Conservation (phyloP, 2,329 filamentous ascomycete species). For the Aureobasidium sp. region DNA sequence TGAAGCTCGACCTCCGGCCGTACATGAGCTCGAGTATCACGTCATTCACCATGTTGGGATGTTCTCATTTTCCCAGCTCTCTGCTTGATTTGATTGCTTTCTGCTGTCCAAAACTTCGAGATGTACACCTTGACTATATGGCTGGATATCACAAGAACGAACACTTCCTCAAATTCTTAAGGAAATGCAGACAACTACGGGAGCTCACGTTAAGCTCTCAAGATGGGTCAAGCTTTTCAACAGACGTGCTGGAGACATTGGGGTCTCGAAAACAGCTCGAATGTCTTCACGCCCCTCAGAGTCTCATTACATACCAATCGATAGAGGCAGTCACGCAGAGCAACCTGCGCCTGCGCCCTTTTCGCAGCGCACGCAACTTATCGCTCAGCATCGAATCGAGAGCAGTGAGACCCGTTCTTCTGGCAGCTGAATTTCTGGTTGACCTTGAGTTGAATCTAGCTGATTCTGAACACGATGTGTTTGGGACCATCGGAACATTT, state of each 20-base stretch:
- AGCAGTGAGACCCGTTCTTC: not conserved
- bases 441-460: not conserved
- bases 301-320: not conserved
- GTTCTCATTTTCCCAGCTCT: not conserved
- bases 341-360: not conserved
- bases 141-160: not conserved
- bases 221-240: not conserved
- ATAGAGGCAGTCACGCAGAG: not conserved
- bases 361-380: not conserved
- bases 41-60: not conserved
- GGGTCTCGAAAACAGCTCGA: not conserved
- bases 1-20: not conserved
- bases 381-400: not conserved
- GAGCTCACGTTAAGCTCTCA: not conserved
- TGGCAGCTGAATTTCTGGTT: not conserved
- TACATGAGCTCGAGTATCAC: not conserved
- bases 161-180: not conserved
- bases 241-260: not conserved
- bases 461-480: not conserved
- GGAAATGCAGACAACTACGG: not conserved
- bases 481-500: not conserved
- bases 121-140: not conserved
- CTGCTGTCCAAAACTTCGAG: not conserved
- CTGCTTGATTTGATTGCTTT: not conserved
- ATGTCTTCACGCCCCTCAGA: not conserved